Conservation (phyloP, 768 basidiomycete genomes). For the Tulasnella sp. region DNA sequence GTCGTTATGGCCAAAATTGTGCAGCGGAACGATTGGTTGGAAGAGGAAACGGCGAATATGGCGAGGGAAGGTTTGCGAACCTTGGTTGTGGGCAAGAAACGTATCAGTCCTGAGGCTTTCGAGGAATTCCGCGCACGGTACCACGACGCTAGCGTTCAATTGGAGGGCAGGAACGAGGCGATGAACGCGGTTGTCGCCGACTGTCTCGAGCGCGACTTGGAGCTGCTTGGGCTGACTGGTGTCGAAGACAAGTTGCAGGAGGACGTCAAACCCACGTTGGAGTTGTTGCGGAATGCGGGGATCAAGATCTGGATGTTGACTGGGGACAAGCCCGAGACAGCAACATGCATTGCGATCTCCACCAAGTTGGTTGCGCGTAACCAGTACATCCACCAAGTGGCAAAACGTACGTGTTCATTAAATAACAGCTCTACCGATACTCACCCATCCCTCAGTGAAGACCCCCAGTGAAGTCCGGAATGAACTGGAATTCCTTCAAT, state of each 20-base stretch:
- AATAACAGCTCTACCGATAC: conserved; percentile 1
- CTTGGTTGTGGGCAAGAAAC: conserved; percentile 84
- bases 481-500: conserved; percentile 88
- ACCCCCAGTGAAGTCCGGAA: conserved; percentile 77
- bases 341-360: conserved; percentile 95
- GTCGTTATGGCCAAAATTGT: conserved; percentile 97
- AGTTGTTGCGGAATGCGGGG: conserved; percentile 89
- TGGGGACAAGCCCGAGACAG: conserved; percentile 98
- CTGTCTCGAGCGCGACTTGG: conserved; percentile 82
- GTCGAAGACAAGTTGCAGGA: conserved; percentile 99
- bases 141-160: conserved; percentile 71
- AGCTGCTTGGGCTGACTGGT: conserved; percentile 91
- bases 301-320: conserved; percentile 99
- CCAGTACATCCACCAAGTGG: conserved; percentile 95
- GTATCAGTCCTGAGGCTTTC: conserved; percentile 65
- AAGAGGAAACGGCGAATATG: conserved; percentile 99
- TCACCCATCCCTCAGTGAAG: conserved; percentile 56
- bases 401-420: conserved; percentile 63
- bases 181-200: conserved; percentile 71
- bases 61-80: conserved; percentile 93
- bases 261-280: conserved; percentile 90
- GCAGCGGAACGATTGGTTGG: conserved; percentile 96
- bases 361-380: conserved; percentile 93
- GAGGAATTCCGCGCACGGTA: conserved; percentile 66
- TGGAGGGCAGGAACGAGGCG: conserved; percentile 77